Evolutionary conservation across 2,329 filamentous ascomycete species (phyloP).

Genomic region (Aspergillus eucalypticola): DNA sequence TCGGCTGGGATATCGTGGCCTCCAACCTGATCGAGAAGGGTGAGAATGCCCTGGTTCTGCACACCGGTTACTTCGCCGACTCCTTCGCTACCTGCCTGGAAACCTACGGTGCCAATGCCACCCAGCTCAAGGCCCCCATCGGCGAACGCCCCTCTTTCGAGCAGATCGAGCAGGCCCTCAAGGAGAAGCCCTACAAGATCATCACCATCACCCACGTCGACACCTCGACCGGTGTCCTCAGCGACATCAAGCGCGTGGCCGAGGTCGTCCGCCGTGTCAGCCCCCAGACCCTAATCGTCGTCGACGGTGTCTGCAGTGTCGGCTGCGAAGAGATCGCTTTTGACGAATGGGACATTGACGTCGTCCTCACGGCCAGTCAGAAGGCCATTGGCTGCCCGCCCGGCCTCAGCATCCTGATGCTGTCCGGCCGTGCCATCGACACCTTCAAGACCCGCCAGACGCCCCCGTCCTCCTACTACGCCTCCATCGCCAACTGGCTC

Average conservation of each 20-base stretch:
- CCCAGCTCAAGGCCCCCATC: conserved; percentile 84
- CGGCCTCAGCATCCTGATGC: conserved; percentile 91
- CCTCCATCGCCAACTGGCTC: conserved; percentile 95
- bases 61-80: conserved; percentile 96
- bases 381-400: conserved; percentile 97
- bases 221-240: conserved; percentile 93
- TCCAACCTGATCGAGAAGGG: conserved; percentile 87
- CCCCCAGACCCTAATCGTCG: conserved; percentile 85
- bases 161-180: conserved; percentile 84
- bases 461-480: conserved; percentile 86
- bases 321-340: conserved; percentile 95
- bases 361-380: conserved; percentile 89
- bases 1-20: conserved; percentile 96
- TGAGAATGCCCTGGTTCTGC: conserved; percentile 87
- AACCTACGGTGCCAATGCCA: conserved; percentile 86
- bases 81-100: conserved; percentile 89
- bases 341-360: conserved; percentile 91
- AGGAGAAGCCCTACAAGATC: conserved; percentile 89
- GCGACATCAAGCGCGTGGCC: conserved; percentile 80
- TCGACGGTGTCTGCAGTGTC: conserved; percentile 96
- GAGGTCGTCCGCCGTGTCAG: conserved; percentile 83
- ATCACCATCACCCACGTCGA: conserved; percentile 96
- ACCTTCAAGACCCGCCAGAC: conserved; percentile 77
- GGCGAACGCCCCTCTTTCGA: conserved; percentile 82
- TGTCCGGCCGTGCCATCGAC: conserved; percentile 83